Base-by-base conservation (phyloP, 768 basidiomycete species). In the Dioszegia aurantiaca region DNA sequence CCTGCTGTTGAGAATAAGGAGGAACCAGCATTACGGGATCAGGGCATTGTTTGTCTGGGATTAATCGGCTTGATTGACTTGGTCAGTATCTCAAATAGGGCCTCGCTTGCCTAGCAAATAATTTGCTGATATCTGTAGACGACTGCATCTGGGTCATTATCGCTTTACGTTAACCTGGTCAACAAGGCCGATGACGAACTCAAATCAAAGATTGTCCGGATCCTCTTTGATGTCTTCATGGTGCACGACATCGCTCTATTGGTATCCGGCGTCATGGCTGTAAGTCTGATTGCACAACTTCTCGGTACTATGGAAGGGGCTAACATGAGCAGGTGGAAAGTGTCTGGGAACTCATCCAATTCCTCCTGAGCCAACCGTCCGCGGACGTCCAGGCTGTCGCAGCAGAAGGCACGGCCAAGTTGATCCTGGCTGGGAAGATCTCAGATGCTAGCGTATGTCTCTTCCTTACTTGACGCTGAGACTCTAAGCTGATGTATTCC, bases 141-240 rank as follows among this genome's bases (percentile, higher is more conserved):
- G 58, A 80, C 81, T 77, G 82, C 82, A 2, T 68, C 79, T 54
- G 78, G 82, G 48, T 86, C 85, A 17, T 84, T 90, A 73, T 87
- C 88, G 49, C 81, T 98, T 0, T 95, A 97, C 79, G 75, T 85
- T 48, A 83, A 85, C 39, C 90, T 93, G 75, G 79, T 89, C 1
- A 78, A 88, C 46, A 72, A 78, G 2, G 82, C 85, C 0, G 83
- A 87, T 0, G 85, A 86, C 33, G 78, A 80, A 0, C 80, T 91
- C 64, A 86, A 84, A 77, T 76, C 84, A 11, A 83, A 82, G 45
- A 81, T 88, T n/a, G 76, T 90, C n/a, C 84, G 90, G 67, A 83
- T 87, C 55, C 74, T 91, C 3, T 90, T 94, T 66, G 92, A 95
- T 74, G 80, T 90, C 36, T 77, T 93, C 52, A 91, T 91, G 85